Conservation (phyloP, 441 rosid genomes). For the Pelargonium australe region DNA sequence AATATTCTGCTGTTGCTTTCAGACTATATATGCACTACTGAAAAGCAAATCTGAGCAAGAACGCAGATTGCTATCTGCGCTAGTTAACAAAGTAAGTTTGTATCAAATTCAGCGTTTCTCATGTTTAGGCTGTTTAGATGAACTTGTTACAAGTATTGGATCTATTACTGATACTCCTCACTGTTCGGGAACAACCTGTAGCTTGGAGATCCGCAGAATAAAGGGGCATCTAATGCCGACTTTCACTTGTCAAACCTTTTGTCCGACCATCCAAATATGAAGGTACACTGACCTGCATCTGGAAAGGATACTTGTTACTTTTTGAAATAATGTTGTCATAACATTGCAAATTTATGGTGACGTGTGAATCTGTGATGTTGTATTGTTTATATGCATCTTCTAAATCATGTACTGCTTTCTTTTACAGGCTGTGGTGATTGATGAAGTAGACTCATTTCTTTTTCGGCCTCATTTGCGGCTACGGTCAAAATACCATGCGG, state of each 20-base stretch:
- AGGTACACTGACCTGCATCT: constrained; percentile 34
- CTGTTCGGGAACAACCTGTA: constrained; percentile 28
- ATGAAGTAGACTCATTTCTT: constrained; percentile 88
- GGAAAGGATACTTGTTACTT: no score
- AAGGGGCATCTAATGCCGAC: constrained; percentile 93
- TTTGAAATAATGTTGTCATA: background rate
- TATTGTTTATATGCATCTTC: background rate
- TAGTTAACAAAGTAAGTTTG: constrained; percentile 76
- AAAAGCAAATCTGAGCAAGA: constrained; percentile 92
- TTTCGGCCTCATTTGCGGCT: constrained; percentile 83
- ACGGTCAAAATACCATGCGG: constrained; percentile 85
- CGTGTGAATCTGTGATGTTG: background rate
- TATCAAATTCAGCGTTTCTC: constrained; percentile 7
- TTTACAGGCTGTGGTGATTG: constrained; percentile 81
- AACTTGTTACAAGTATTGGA: constrained; percentile 12
- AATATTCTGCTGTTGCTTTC: constrained; percentile 24
- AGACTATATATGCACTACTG: constrained; percentile 68
- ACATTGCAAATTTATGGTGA: background rate
- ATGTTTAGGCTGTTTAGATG: constrained; percentile 9
- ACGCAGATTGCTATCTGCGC: constrained; percentile 70
- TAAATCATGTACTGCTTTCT: constrained; percentile 7
- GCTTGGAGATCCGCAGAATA: constrained; percentile 98
- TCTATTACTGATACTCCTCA: constrained; percentile 10
- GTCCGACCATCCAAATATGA: constrained; percentile 96
- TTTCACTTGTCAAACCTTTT: constrained; percentile 77